Percentiles rank a stretch among this genome's conserved stretches.
Evolutionary conservation across 805 yeast genomes (phyloP).

Genomic region (Citeromyces nyonsensis): DNA sequence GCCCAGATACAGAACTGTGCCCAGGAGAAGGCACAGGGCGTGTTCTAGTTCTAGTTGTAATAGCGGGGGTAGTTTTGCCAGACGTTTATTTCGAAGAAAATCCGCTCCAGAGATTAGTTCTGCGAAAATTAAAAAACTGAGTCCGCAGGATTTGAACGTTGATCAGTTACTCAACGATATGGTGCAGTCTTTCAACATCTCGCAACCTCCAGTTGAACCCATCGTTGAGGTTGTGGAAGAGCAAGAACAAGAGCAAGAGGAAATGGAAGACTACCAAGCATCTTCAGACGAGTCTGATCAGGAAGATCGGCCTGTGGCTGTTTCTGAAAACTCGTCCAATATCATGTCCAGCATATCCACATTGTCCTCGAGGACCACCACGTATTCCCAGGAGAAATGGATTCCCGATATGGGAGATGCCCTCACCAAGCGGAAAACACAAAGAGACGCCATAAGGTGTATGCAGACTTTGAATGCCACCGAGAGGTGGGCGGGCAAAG

Average conservation of each 20-base stretch:
- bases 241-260: conserved; percentile 10
- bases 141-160: not conserved
- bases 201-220: not conserved
- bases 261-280: conserved; percentile 3
- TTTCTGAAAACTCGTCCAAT: not conserved
- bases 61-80: not conserved
- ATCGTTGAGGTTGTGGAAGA: conserved; percentile 13
- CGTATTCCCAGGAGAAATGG: conserved; percentile 5
- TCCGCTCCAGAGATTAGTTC: not conserved
- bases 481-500: conserved; percentile 18
- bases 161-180: not conserved
- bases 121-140: not conserved
- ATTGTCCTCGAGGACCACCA: conserved; percentile 1
- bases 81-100: no score
- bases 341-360: not conserved
- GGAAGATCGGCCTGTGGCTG: conserved; percentile 5
- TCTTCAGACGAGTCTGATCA: conserved; percentile 14
- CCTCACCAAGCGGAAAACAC: conserved; percentile 11
- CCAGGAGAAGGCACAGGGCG: conserved; percentile 29
- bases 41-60: not conserved
- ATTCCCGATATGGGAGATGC: conserved; percentile 4
- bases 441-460: conserved; percentile 17
- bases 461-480: conserved; percentile 15
- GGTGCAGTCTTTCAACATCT: not conserved
- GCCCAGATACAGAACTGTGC: conserved; percentile 72